Percentiles rank a stretch among this genome's conserved stretches.
These are phyloP conservation scores for Purshia tridentata DNA, from an alignment of 306 rosid species.

Conservation along the genomic window DNA sequence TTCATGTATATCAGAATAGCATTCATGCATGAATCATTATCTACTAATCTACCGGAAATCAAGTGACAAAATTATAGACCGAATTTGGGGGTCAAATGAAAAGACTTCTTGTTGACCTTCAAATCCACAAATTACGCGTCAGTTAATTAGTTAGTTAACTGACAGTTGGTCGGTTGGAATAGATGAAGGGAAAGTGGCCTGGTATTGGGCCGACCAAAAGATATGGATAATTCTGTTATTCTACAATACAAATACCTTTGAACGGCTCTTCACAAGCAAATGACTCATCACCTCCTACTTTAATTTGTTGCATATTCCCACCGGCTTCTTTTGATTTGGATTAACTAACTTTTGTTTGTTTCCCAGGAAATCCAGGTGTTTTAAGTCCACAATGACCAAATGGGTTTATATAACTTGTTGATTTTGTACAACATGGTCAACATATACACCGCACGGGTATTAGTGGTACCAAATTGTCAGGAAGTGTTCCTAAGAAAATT, in stretches of 20 bases:
- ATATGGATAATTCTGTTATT: conserved; percentile 9
- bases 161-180: conserved; percentile 6
- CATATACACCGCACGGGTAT: too few species aligned
- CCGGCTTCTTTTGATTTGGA: neutral
- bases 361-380: neutral
- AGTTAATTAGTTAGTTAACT: neutral
- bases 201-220: conserved; percentile 19
- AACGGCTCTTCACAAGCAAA: neutral
- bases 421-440: neutral
- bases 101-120: neutral
- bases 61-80: too few species aligned
- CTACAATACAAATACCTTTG: too few species aligned
- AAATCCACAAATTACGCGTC: neutral
- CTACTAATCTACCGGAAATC: too few species aligned
- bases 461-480: too few species aligned
- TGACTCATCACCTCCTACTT: neutral
- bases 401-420: neutral
- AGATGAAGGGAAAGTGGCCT: neutral
- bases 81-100: neutral
- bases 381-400: neutral
- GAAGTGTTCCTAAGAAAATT: too few species aligned
- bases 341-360: conserved; percentile 10
- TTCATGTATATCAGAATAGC: too few species aligned
- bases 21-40: too few species aligned
- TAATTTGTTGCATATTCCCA: neutral